These are phyloP conservation scores for Canna indica DNA, from an alignment of 176 grass and related monocot species.

Conservation along the genomic window DNA sequence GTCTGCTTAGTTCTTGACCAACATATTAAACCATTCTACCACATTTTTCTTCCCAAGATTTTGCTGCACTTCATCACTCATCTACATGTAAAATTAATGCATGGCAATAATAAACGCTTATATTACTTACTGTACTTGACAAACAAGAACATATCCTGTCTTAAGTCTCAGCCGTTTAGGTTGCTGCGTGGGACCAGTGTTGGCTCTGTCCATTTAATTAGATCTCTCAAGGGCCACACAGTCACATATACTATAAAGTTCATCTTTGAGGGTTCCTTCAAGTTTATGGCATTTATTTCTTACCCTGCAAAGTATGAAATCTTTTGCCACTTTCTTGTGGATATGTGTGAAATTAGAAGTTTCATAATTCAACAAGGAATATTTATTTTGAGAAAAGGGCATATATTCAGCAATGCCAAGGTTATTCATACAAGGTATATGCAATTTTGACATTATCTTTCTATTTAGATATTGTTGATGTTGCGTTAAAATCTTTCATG, in stretches of 20 bases:
- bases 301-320: background rate
- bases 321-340: no score
- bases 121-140: background rate
- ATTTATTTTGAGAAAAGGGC: no score
- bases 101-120: background rate
- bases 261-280: background rate
- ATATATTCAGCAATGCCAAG: no score
- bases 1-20: no score
- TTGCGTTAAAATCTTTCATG: no score
- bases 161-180: background rate
- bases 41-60: background rate
- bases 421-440: no score
- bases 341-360: no score
- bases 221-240: no score
- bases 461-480: no score
- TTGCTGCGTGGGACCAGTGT: background rate
- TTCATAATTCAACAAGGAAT: no score
- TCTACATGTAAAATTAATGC: background rate
- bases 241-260: background rate
- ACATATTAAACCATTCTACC: background rate
- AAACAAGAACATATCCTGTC: background rate
- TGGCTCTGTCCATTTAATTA: background rate
- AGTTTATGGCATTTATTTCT: background rate
- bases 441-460: no score
- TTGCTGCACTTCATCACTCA: background rate